A percentile compares a stretch with the other conserved stretches of the same genome.
phyloP scores from a whole-genome alignment of 129 eudicot genomes.

The Pulicaria dysenterica region DNA sequence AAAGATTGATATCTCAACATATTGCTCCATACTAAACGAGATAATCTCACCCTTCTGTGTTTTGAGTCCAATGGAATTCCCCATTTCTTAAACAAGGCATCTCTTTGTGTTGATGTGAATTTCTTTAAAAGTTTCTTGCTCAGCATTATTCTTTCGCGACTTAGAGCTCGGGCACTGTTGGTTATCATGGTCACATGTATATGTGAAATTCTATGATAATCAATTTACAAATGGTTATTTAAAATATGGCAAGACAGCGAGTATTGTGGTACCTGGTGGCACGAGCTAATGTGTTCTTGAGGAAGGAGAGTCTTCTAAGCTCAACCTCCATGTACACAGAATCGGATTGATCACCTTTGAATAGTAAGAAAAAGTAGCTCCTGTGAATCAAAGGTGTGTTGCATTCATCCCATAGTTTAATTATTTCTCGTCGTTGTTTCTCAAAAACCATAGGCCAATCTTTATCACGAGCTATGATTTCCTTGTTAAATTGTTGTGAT shows the following conservation, averaged over 20 bases:
- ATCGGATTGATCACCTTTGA: conserved; percentile 83
- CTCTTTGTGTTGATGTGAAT: conserved; percentile 51
- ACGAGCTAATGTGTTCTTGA: conserved; percentile 37
- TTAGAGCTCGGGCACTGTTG: conserved; percentile 53
- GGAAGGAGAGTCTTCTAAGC: conserved; percentile 66
- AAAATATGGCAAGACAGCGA: neutral
- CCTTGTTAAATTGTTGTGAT: too few species aligned
- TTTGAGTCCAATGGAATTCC: conserved; percentile 59
- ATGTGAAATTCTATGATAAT: too few species aligned
- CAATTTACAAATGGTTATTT: too few species aligned
- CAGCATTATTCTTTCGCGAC: conserved; percentile 62
- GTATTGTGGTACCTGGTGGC: conserved; percentile 50
- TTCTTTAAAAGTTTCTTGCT: conserved; percentile 59
- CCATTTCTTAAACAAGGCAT: conserved; percentile 53
- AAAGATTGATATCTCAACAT: too few species aligned
- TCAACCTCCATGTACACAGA: conserved; percentile 89
- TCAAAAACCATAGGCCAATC: conserved; percentile 57
- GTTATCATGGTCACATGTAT: too few species aligned
- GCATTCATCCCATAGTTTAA: conserved; percentile 82
- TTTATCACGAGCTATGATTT: conserved; percentile 4
- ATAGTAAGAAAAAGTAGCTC: conserved; percentile 70
- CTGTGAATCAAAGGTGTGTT: conserved; percentile 72
- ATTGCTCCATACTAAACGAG: conserved; percentile 51
- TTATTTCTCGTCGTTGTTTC: conserved; percentile 62
- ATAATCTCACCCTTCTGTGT: conserved; percentile 52